Conservation (phyloP, 306 rosid species). For the Cyclanthera cordifolia region DNA sequence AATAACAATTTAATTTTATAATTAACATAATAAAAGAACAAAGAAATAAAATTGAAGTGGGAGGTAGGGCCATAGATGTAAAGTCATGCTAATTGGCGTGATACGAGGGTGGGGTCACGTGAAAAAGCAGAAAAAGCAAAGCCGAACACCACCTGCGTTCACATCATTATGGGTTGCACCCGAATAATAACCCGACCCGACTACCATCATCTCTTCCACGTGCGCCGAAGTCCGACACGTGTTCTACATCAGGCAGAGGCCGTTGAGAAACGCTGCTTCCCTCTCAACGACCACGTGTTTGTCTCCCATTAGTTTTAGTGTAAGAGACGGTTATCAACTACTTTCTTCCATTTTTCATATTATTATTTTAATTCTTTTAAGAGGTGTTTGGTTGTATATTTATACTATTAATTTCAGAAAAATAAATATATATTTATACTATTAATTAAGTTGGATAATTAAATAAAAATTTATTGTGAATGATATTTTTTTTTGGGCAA, state of each 20-base stretch:
- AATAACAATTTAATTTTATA: no score
- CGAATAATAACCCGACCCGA: background rate
- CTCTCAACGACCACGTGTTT: background rate
- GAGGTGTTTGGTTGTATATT: no score
- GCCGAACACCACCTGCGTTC: background rate
- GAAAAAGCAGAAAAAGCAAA: conserved; percentile 8
- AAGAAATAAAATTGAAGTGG: background rate
- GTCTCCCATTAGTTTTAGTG: background rate
- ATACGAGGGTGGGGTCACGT: conserved; percentile 25
- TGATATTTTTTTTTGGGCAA: no score
- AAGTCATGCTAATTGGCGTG: conserved; percentile 15
- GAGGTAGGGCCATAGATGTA: conserved; percentile 3
- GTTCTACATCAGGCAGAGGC: background rate
- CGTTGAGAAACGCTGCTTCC: background rate
- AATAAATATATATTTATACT: no score
- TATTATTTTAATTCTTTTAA: no score
- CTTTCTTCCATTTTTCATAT: background rate
- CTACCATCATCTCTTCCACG: conserved; percentile 16
- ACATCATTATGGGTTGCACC: conserved; percentile 12
- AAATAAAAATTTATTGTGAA: no score
- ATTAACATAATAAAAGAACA: background rate
- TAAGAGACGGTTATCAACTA: conserved; percentile 4
- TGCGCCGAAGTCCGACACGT: conserved; percentile 26
- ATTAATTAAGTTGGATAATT: no score
- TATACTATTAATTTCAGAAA: no score